Evolutionary conservation across 441 rosid genomes (phyloP).

Genomic region (Croton laevigatus): DNA sequence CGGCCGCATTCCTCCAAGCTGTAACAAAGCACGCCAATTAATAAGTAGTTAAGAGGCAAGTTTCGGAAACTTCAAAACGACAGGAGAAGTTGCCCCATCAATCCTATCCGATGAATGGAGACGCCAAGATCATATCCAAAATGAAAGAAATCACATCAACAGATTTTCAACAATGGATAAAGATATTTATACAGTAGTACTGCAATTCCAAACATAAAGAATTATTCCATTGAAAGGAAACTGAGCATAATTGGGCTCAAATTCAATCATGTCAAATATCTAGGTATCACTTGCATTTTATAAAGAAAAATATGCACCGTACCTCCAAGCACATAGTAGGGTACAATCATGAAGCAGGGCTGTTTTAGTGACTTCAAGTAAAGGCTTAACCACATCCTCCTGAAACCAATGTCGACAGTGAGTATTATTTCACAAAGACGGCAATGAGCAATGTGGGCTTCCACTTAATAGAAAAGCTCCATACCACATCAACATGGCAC

Average conservation of each 20-base stretch:
- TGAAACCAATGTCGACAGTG: constrained; percentile 35
- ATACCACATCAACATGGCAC: constrained; percentile 92
- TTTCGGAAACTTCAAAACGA: background rate
- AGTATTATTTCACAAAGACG: constrained; percentile 9
- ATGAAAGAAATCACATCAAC: background rate
- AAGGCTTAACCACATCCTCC: constrained; percentile 87
- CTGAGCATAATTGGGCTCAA: background rate
- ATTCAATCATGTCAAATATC: background rate
- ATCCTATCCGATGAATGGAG: background rate
- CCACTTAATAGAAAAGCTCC: constrained; percentile 16
- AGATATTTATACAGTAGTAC: background rate
- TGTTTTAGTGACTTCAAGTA: constrained; percentile 89
- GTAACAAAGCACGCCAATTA: constrained; percentile 23
- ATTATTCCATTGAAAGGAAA: no score
- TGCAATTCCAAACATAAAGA: background rate
- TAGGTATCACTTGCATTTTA: background rate
- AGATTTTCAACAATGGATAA: background rate
- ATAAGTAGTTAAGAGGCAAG: background rate
- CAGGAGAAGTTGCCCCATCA: constrained; percentile 2
- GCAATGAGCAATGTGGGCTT: background rate
- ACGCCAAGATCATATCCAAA: background rate
- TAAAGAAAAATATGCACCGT: constrained; percentile 2
- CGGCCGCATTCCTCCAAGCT: constrained; percentile 98
- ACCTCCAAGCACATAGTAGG: constrained; percentile 91
- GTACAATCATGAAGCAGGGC: constrained; percentile 94